Conservation (phyloP, 106 monocot genomes). For the Apostasia ramifera region DNA sequence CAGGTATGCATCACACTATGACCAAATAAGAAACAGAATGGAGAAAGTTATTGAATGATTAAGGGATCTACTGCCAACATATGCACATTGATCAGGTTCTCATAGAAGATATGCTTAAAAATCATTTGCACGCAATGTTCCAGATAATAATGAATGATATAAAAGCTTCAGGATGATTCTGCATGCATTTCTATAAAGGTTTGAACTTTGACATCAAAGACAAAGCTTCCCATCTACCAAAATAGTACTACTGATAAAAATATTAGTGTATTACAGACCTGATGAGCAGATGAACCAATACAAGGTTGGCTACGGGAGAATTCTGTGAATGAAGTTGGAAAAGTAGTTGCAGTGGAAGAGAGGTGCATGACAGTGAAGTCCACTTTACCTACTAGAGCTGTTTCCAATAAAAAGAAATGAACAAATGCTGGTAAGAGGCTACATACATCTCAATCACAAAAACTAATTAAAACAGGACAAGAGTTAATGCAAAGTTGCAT, state of each 20-base stretch:
- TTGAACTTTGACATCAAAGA: background rate
- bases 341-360: conserved; percentile 51
- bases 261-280: conserved; percentile 21
- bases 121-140: too few relatives aligned
- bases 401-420: conserved; percentile 2
- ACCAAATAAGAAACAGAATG: background rate
- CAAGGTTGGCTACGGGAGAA: conserved; percentile 66
- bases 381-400: conserved; percentile 65
- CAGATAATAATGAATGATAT: too few relatives aligned
- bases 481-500: too few relatives aligned
- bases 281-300: conserved; percentile 22
- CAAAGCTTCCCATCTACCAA: background rate
- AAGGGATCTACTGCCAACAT: too few relatives aligned
- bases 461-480: too few relatives aligned
- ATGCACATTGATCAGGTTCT: too few relatives aligned
- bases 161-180: too few relatives aligned
- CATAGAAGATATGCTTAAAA: too few relatives aligned
- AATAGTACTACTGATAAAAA: background rate
- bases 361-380: conserved; percentile 89
- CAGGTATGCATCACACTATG: conserved; percentile 59
- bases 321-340: conserved; percentile 43
- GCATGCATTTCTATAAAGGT: background rate
- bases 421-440: background rate
- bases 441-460: background rate
- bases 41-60: background rate